Percentiles rank a stretch among this genome's conserved stretches.
These are phyloP conservation scores for Microcera coccophila DNA, from an alignment of 2,329 filamentous ascomycete genomes.

Conservation along the genomic window DNA sequence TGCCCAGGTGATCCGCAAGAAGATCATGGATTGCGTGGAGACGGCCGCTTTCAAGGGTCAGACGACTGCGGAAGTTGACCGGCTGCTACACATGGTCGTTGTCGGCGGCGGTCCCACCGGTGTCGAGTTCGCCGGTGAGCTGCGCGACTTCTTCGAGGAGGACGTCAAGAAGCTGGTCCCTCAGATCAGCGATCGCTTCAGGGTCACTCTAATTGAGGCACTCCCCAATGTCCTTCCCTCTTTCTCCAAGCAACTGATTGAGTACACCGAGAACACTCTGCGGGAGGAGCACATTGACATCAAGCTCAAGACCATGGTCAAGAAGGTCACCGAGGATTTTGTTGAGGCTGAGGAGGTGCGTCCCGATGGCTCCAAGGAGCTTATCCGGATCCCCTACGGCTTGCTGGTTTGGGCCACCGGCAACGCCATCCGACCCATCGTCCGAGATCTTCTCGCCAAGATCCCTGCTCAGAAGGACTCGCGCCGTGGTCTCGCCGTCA, in stretches of 20 bases:
- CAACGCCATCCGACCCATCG: slow-evolving; percentile 84
- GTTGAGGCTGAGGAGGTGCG: slow-evolving; percentile 84
- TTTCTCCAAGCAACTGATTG: slow-evolving; percentile 98
- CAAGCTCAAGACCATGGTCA: slow-evolving; percentile 98
- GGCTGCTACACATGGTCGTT: slow-evolving; percentile 96
- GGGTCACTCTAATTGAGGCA: slow-evolving; percentile 95
- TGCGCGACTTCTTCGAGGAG: slow-evolving; percentile 98
- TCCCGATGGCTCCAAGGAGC: slow-evolving; percentile 79
- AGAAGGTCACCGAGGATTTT: slow-evolving; percentile 87
- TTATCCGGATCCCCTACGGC: slow-evolving; percentile 83
- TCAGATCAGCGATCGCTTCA: slow-evolving; percentile 90
- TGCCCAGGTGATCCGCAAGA: slow-evolving; percentile 93
- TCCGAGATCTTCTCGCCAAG: slow-evolving; percentile 86
- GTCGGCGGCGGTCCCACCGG: slow-evolving; percentile 91
- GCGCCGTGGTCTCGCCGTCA: slow-evolving; percentile 88
- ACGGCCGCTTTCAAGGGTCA: slow-evolving; percentile 98
- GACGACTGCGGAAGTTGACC: slow-evolving; percentile 78
- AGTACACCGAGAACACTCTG: slow-evolving; percentile 98
- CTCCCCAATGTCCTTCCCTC: slow-evolving; percentile 94
- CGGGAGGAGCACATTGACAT: slow-evolving; percentile 98
- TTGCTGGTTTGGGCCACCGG: slow-evolving; percentile 98
- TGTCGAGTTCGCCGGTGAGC: slow-evolving; percentile 96
- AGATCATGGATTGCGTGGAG: slow-evolving; percentile 99
- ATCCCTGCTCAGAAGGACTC: slow-evolving; percentile 95
- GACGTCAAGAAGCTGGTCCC: slow-evolving; percentile 98